These are phyloP conservation scores for Solanum microdontum DNA, from an alignment of 257 asterid species.

Conservation along the genomic window DNA sequence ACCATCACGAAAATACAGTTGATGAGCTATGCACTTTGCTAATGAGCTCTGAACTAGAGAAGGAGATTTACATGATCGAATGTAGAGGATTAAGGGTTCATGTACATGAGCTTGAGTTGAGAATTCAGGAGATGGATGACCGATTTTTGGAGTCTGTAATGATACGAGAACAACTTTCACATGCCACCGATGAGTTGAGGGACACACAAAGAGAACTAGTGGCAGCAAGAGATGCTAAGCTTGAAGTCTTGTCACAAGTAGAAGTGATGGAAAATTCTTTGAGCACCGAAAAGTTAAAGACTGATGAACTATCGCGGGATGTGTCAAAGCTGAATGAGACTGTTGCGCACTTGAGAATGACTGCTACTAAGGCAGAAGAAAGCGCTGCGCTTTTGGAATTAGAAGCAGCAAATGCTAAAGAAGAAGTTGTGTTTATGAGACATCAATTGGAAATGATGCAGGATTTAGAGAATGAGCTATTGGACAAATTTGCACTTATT, in stretches of 20 bases:
- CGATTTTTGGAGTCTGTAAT: constrained; percentile 13
- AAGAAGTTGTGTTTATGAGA: not conserved
- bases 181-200: constrained; percentile 13
- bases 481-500: constrained; percentile 18
- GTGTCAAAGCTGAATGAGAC: constrained; percentile 18
- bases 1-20: constrained; percentile 32
- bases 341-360: constrained; percentile 3
- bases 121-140: constrained; percentile 3
- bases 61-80: constrained; percentile 26
- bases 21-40: constrained; percentile 31
- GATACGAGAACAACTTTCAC: constrained; percentile 14
- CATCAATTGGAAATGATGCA: constrained; percentile 12
- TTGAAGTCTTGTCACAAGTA: constrained; percentile 11
- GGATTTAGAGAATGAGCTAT: constrained; percentile 24
- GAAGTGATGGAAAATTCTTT: constrained; percentile 11
- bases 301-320: constrained; percentile 16
- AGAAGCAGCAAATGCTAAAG: constrained; percentile 3
- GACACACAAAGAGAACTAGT: constrained; percentile 14
- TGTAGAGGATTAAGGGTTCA: constrained; percentile 14
- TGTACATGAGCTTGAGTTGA: constrained; percentile 26
- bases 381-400: not conserved
- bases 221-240: constrained; percentile 13
- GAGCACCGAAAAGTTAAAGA: constrained; percentile 19
- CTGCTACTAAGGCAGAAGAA: constrained; percentile 11
- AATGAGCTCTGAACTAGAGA: constrained; percentile 33